Evolutionary conservation across 306 rosid species (phyloP).

Genomic region (Luffa aegyptiaca): DNA sequence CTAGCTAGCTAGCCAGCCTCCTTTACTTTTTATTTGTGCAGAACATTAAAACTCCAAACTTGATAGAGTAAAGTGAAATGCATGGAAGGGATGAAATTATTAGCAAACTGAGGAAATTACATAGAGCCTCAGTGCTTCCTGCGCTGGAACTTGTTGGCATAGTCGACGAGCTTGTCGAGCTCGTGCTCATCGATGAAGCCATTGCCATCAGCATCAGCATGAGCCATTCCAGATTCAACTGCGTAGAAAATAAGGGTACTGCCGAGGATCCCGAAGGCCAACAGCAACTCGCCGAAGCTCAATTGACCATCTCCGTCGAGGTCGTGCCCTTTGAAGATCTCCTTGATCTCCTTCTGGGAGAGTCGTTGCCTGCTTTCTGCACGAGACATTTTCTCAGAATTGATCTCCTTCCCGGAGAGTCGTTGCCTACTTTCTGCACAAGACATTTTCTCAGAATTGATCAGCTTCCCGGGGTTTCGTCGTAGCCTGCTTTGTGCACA

Average conservation of each 20-base stretch:
- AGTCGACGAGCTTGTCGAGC: constrained; percentile 1
- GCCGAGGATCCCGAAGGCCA: not conserved
- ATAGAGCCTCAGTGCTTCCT: not conserved
- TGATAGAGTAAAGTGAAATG: not conserved
- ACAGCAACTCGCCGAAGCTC: not conserved
- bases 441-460: not conserved
- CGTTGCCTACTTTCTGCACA: not conserved
- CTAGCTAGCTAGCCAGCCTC: not conserved
- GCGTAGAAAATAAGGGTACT: not conserved
- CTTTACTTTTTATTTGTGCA: not conserved
- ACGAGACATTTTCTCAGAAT: not conserved
- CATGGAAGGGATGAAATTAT: not conserved
- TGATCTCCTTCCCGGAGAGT: not conserved
- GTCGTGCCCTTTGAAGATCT: constrained; percentile 1
- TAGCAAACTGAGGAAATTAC: not conserved
- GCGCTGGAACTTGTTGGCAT: not conserved
- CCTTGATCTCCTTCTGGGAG: not conserved
- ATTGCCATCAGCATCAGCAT: constrained; percentile 11
- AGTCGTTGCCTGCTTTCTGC: not conserved
- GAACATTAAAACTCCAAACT: not conserved
- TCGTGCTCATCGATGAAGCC: constrained; percentile 10
- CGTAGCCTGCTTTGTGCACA: not conserved
- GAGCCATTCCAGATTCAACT: not conserved
- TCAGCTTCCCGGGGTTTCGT: not conserved
- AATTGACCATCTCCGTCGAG: not conserved